Conservation (phyloP, 2,329 filamentous ascomycete genomes). For the Paracamarosporium sp. region DNA sequence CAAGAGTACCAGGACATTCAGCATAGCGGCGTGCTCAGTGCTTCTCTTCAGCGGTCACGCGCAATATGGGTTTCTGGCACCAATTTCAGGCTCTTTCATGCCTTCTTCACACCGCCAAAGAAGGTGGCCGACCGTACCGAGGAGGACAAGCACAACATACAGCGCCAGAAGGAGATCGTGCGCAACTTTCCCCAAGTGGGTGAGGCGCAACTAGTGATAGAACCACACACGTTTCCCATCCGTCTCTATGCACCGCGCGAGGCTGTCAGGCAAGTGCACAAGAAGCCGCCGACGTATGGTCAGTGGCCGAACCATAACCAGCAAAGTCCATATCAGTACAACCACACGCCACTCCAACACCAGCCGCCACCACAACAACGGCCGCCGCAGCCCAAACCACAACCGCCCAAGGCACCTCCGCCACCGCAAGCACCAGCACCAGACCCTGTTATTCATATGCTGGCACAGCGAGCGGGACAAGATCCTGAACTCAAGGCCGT, state of each 20-base stretch:
- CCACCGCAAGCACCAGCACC: slow-evolving; percentile 48
- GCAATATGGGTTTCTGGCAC: slow-evolving; percentile 52
- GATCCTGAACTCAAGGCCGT: slow-evolving; percentile 76
- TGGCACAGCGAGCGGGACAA: slow-evolving; percentile 76
- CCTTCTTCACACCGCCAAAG: slow-evolving; percentile 44
- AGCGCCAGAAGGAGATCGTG: slow-evolving; percentile 64
- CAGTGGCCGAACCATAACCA: slow-evolving; percentile 44
- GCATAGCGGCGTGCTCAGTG: slow-evolving; percentile 77
- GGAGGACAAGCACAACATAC: slow-evolving; percentile 63
- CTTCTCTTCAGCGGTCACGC: slow-evolving; percentile 76
- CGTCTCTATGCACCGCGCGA: slow-evolving; percentile 42
- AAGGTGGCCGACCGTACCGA: slow-evolving; percentile 64
- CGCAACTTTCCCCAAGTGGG: slow-evolving; percentile 47
- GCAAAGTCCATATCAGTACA: slow-evolving; percentile 33
- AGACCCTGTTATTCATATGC: slow-evolving; percentile 82
- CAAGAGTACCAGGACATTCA: slow-evolving; percentile 76
- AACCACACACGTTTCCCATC: slow-evolving; percentile 81
- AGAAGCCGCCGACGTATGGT: slow-evolving; percentile 40
- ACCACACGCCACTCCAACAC: slow-evolving; percentile 30
- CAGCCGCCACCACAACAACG: slow-evolving; percentile 36
- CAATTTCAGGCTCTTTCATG: slow-evolving; percentile 48
- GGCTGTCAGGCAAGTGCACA: slow-evolving; percentile 28
- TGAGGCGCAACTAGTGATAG: slow-evolving; percentile 73
- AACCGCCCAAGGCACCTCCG: slow-evolving; percentile 29
- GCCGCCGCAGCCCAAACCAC: slow-evolving; percentile 36